Evolutionary conservation across 371 early-diverging fungal species (phyloP), one percentile per base, ranked within the genome.

Genomic region (Globomyces sp.): DNA sequence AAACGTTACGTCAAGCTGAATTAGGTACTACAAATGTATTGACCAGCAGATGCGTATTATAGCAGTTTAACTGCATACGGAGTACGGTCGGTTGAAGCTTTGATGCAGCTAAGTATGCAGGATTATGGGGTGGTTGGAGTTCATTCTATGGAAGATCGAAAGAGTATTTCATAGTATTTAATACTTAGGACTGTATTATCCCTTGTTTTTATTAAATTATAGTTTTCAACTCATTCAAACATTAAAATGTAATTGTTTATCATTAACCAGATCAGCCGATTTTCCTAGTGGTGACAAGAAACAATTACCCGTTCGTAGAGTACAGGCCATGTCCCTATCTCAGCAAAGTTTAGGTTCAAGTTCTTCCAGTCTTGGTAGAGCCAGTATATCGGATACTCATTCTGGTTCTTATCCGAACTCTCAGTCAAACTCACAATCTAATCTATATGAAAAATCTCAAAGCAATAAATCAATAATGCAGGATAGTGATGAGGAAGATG

Each of bases 51-150:
- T 46, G 69, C 63, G 13, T 80, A 77, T 63, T 69, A 72, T 55
- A 68, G 63, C 50, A 75, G 72, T 75, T 74, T 84, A 39, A 74
- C 69, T 49, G 65, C 70, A 4, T 73, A 71, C 48, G 84, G 84
- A 34, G 73, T 84, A 47, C 69, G 75, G 57, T 67, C 70, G 9
- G 62, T 84, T 40, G 82, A 84, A 57, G 45, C 68, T 46, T 76
- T 84, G 42, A 66, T 68, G 58, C 71, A 87, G 85, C 81, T 93
- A 61, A 89, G 89, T 40, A 89, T 93, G 86, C 89, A 89, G 70
- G 92, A 92, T 77, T 93, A 90, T 75, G 83, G 80, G 55, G 72
- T 80, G 13, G 79, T 92, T 37, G 93, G 93, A 8, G 89, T 93
- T 24, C 86, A 85, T 39, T 80, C 84, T 51, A 87, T 87, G 77